Evolutionary conservation across 176 grass and related monocot genomes (phyloP), one percentile per base, ranked within the genome.

Genomic region (Chrysopogon serrulatus): DNA sequence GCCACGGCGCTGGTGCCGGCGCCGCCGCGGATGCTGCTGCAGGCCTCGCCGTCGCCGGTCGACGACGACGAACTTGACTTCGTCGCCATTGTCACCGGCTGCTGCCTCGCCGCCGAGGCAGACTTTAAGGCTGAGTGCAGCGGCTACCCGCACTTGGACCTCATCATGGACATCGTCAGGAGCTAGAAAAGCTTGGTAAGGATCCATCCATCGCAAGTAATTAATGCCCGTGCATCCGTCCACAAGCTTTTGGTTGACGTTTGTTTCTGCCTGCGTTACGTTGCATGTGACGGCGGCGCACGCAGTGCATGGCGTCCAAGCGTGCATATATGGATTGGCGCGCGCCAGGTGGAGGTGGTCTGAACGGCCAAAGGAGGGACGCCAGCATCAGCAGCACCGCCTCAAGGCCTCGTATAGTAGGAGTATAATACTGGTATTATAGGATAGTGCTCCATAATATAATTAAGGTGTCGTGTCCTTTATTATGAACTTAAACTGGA

Each of bases 91-190:
- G 49, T 53, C 6, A 53, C 49, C 49, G 0, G 2, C 49, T 53
- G 9, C 9, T 48, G 36, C 16, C 18, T 48, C 0, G 62, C 19
- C 1, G 53, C 49, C 0, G 67, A 66, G 21, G 82, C 60, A 9
- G 70, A 39, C 3, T 12, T 61, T 3, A 1, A 71, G n/a, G 18
- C 48, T 11, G 51, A 23, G 5, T 7, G 51, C 7, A 17, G 8
- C 8, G 36, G 27, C 65, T 88, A 88, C 73, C 65, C 53, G 12
- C 73, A 88, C 23, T 12, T 71, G 10, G 86, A 88, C 60, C 74
- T 88, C 54, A 71, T 88, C 86, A 88, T 41, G 51, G 80, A 88
- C 65, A 40, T 85, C 32, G 15, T 84, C 45, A 23, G 68, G 69
- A 62, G 53, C 1, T 53, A 76, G 47, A 49, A 39, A 24, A 87